A percentile compares a stretch with the other conserved stretches of the same genome.
phyloP scores from a whole-genome alignment of 495 filamentous ascomycete genomes.

The Penicillium taxi region DNA sequence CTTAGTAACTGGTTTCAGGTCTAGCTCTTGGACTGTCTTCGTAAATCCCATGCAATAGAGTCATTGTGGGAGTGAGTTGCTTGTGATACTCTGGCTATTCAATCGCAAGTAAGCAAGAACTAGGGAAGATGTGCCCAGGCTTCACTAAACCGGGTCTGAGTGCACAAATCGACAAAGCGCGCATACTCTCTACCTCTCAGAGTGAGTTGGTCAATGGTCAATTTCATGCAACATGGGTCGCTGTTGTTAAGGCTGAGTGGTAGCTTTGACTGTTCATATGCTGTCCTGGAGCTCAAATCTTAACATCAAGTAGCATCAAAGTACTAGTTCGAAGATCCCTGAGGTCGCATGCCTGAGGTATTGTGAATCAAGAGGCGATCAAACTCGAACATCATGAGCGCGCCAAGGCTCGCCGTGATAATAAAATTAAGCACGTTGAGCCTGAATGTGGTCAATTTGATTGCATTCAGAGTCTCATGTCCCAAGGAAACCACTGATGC shows the following conservation, averaged over 20 bases:
- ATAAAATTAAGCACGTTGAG: no score
- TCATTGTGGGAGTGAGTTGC: slow-evolving; percentile 56
- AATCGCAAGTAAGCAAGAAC: slow-evolving; percentile 66
- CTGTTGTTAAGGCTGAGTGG: slow-evolving; percentile 65
- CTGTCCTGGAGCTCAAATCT: no score
- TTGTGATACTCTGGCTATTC: slow-evolving; percentile 56
- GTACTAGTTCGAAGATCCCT: no score
- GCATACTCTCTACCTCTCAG: slow-evolving; percentile 69
- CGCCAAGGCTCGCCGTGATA: no score
- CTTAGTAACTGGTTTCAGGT: slow-evolving; percentile 61
- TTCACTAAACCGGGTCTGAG: slow-evolving; percentile 46
- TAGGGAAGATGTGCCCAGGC: slow-evolving; percentile 44
- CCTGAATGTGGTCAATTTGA: no score
- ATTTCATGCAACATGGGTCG: slow-evolving; percentile 75
- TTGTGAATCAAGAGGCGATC: no score
- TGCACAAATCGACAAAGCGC: slow-evolving; percentile 64
- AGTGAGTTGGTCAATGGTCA: slow-evolving; percentile 74
- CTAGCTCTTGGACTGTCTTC: slow-evolving; percentile 67
- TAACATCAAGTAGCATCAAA: no score
- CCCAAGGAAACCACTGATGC: no score
- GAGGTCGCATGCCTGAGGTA: no score
- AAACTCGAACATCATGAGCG: no score
- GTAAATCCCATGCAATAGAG: slow-evolving; percentile 73
- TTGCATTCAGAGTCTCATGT: no score
- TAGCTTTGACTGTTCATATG: slow-evolving; percentile 86